Base-by-base conservation (phyloP, 257 asterid genomes). In the Leptodermis oblonga region DNA sequence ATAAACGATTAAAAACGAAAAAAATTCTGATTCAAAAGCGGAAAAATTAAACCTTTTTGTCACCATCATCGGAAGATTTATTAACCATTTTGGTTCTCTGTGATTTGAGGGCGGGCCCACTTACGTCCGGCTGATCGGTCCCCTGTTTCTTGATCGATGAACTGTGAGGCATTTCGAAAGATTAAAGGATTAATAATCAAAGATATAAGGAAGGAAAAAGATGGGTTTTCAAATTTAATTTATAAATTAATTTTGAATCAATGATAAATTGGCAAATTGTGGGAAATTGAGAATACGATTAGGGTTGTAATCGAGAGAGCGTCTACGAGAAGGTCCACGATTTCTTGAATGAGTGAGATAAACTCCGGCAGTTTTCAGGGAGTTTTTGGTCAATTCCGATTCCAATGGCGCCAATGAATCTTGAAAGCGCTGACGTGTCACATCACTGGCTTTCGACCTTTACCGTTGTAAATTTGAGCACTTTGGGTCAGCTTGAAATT, bases 51-150 rank as follows among this genome's bases (percentile, higher is more conserved):
- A 81, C 90, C 86, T 80, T 90, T 63, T 85, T 84, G 15, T 84
- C 97, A 59, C 65, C 77, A 56, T 88, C 98, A 25, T 86, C 96
- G 17, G 90, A 79, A 25, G 96, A 83, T 80, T 84, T 86, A 12
- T 84, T 85, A 15, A 68, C 76, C 64, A 88, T 74, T 74, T 83
- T 88, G 49, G 77, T 49, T 60, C 83, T 86, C 82, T 81, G 92
- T 25, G 85, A 72, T 82, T 86, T 87, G 37, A 72, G n/a, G 65
- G 76, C 64, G 70, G 91, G 75, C 25, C 83, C 88, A 69, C 78
- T 66, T 34, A 58, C 55, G 60, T 84, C 88, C 43, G 83, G 74
- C 72, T 80, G 89, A 37, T 91, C 95, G 51, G 86, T 78, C 39
- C 68, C 84, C 69, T 76, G 84, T 74, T 81, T 83, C 76, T 77